Evolutionary conservation across 139 green algal species (phyloP), one percentile per base, ranked within the genome.

Genomic region (Edaphochlamys debaryana): DNA sequence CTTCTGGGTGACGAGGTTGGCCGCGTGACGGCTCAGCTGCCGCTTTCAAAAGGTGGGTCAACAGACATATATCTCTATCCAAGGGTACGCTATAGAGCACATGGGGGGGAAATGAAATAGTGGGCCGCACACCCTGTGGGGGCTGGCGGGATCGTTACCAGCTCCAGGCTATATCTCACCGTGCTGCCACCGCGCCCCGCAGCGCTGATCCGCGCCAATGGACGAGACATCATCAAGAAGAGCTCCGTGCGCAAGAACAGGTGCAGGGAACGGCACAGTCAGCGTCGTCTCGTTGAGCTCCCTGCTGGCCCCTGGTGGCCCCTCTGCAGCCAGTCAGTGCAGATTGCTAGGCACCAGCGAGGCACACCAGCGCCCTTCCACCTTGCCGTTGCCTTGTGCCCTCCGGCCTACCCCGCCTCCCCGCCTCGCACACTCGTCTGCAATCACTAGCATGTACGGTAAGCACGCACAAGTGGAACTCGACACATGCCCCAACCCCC

Each of bases 191-290:
- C 9, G 20, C 41, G n/a, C 42, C 34, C 0, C 89, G 83, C 94
- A 98, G 94, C 84, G 0, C 85, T 98, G 62, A 17, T 87, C 0
- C 90, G 88, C 19, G 88, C 89, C 29, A 92, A 96, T 75, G 94
- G 93, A 25, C 95, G 95, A 64, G 95, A 98, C 84, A 95, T 98
- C 68, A 67, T 95, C 42, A 98, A 98, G 87, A 94, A 94, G 63
- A 93, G 90, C 76, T 79, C 76, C 41, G 67, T 60, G 1, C 80
- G 95, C 2, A 96, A 96, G 79, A 92, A 90, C 84, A 92, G 94
- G 91, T n/a, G n/a, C n/a, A n/a, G n/a, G n/a, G n/a, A n/a, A n/a
- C n/a, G n/a, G n/a, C n/a, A n/a, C n/a, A n/a, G n/a, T n/a, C n/a
- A n/a, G n/a, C n/a, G n/a, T n/a, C n/a, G n/a, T n/a, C n/a, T n/a